Base-by-base conservation (phyloP, 495 filamentous ascomycete species). In the Chaetomidium leptoderma region DNA sequence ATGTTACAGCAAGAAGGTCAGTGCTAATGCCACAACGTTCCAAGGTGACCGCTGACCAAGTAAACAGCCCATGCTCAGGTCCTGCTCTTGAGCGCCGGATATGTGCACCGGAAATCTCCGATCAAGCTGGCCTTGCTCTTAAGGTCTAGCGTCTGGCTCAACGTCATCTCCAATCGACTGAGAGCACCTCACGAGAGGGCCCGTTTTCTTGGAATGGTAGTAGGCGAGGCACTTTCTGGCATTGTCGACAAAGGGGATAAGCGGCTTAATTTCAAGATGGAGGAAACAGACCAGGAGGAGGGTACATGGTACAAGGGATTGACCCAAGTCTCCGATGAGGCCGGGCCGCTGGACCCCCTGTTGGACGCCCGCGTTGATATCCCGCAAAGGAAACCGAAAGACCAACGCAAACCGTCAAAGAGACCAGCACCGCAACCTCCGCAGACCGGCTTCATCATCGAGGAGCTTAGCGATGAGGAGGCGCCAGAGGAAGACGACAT, bases 121-220 rank as follows among this genome's bases (percentile, higher is more conserved):
- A 73, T 81, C 21, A 80, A 81, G 55, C 67, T 97, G 4, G 74
- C 77, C 3, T 73, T 84, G 30, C 70, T 90, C 27, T 78, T 88
- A 56, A 83, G 85, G 32, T 90, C 91, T 14, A 81, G 87, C 27
- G 53, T 72, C 2, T 93, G 91, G 70, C 76, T 92, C 6, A 88
- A 81, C 60, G 80, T 83, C 27, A 82, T 97, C 27, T 96, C 93
- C 0, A 97, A 96, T 63, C 83, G 92, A 39, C 76, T 99, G n/a
- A 82, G 82, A 11, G 79, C 88, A 26, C 83, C 89, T 21, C 90
- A 92, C 45, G 76, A 76, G 14, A 79, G 84, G 54, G 86, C 89
- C 50, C 82, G 93, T 4, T 88, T 92, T 54, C 77, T 99, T 4
- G 95, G 93, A 0, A 96, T 99, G 88, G 76, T 89, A 6, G 83